Evolutionary conservation across 257 asterid genomes (phyloP).

Genomic region (Pogostemon cablin): DNA sequence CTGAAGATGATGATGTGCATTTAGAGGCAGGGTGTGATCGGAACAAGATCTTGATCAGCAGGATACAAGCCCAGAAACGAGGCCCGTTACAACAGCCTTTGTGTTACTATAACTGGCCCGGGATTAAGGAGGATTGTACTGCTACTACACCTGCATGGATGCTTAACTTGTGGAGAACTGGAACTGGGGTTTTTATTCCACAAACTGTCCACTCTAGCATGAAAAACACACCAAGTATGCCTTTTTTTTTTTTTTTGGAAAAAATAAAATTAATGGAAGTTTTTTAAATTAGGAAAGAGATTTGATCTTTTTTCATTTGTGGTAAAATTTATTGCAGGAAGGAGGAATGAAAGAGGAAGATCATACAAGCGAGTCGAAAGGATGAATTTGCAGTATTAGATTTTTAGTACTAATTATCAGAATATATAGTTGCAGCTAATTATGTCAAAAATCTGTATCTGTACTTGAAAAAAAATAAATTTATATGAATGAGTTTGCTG

Average conservation of each 20-base stretch:
- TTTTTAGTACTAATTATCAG: background rate
- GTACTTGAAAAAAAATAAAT: background rate
- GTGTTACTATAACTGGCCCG: constrained; percentile 53
- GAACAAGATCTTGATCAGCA: constrained; percentile 6
- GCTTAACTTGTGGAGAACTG: constrained; percentile 63
- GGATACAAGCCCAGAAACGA: constrained; percentile 9
- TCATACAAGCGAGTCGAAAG: constrained; percentile 29
- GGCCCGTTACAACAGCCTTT: constrained; percentile 22
- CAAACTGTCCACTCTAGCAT: constrained; percentile 39
- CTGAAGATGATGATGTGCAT: constrained; percentile 48
- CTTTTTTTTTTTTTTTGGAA: background rate
- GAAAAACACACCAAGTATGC: constrained; percentile 41
- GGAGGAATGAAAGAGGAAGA: constrained; percentile 37
- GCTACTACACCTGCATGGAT: constrained; percentile 59
- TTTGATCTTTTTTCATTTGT: background rate
- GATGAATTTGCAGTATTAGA: constrained; percentile 14
- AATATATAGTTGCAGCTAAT: background rate
- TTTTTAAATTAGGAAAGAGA: too few relatives aligned
- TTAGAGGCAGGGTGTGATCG: background rate
- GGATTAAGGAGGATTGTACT: constrained; percentile 36
- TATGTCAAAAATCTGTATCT: constrained; percentile 2
- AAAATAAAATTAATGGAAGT: background rate
- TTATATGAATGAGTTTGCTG: background rate
- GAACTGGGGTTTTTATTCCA: constrained; percentile 90
- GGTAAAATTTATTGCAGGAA: constrained; percentile 33